These are phyloP conservation scores for Leccinum angustisporum DNA, from an alignment of 1,284 basidiomycete species.

Conservation along the genomic window DNA sequence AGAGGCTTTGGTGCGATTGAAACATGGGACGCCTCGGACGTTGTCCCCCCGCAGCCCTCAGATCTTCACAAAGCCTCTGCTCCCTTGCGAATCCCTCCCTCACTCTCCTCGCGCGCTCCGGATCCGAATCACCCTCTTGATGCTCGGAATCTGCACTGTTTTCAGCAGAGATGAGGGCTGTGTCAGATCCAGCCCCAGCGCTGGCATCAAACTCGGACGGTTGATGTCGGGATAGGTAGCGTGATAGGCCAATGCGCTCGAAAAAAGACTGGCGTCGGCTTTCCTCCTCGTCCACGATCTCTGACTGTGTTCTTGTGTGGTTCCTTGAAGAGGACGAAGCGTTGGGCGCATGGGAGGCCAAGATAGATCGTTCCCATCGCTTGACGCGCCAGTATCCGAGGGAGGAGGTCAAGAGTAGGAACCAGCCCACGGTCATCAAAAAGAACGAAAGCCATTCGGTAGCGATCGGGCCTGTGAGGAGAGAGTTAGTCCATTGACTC, in stretches of 20 bases:
- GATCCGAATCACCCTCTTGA: slow-evolving; percentile 35
- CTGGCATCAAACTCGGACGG: slow-evolving; percentile 13
- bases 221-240: slow-evolving; percentile 9
- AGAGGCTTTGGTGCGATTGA: slow-evolving; percentile 34
- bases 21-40: slow-evolving; percentile 30
- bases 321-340: slow-evolving; percentile 19
- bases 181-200: slow-evolving; percentile 7
- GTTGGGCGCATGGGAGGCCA: slow-evolving; percentile 45
- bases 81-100: slow-evolving; percentile 43
- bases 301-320: slow-evolving; percentile 27
- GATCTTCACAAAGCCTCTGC: slow-evolving; percentile 45
- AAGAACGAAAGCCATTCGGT: slow-evolving; percentile 92
- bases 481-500: slow-evolving; percentile 27
- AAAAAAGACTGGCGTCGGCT: slow-evolving; percentile 28
- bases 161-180: slow-evolving; percentile 5
- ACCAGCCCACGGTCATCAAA: slow-evolving; percentile 94
- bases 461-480: slow-evolving; percentile 53
- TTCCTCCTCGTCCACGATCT: slow-evolving; percentile 26
- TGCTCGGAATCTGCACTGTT: slow-evolving; percentile 1
- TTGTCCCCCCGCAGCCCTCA: slow-evolving; percentile 38
- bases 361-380: slow-evolving; percentile 77
- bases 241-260: slow-evolving; percentile 30
- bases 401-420: slow-evolving; percentile 83
- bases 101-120: slow-evolving; percentile 44
- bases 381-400: slow-evolving; percentile 93